Conservation (phyloP, 306 rosid species). For the Medicago ruthenica region DNA sequence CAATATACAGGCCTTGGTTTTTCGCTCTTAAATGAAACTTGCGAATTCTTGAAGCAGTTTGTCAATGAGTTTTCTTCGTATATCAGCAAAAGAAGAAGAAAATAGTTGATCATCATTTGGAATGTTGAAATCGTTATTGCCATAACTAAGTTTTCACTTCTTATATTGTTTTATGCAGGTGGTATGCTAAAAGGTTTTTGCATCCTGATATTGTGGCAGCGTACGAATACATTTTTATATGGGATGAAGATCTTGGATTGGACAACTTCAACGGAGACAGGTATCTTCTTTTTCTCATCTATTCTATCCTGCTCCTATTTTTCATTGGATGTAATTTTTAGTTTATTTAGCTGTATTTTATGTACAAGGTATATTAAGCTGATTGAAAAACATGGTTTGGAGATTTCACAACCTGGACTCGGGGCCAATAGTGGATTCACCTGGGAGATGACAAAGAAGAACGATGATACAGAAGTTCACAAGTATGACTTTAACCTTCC, state of each 20-base stretch:
- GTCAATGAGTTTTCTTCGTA: slow-evolving; percentile 1
- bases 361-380: slow-evolving; percentile 69
- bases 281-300: slow-evolving; percentile 45
- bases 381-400: slow-evolving; percentile 81
- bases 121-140: slow-evolving; percentile 23
- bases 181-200: slow-evolving; percentile 98
- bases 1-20: not conserved
- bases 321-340: slow-evolving; percentile 34
- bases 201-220: slow-evolving; percentile 93
- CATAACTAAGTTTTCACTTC: slow-evolving; percentile 8
- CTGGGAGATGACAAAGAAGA: slow-evolving; percentile 98
- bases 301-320: slow-evolving; percentile 32
- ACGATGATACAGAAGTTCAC: slow-evolving; percentile 89
- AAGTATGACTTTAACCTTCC: slow-evolving; percentile 55
- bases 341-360: slow-evolving; percentile 32
- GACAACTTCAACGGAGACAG: slow-evolving; percentile 76
- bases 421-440: slow-evolving; percentile 90
- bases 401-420: slow-evolving; percentile 97
- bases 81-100: not conserved
- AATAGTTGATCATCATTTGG: slow-evolving; percentile 12
- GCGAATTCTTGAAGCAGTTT: no score
- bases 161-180: slow-evolving; percentile 63
- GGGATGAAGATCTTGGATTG: slow-evolving; percentile 99
- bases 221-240: slow-evolving; percentile 90
- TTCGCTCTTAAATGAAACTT: no score